Conservation (phyloP, 306 rosid genomes). For the Casuarina equisetifolia region DNA sequence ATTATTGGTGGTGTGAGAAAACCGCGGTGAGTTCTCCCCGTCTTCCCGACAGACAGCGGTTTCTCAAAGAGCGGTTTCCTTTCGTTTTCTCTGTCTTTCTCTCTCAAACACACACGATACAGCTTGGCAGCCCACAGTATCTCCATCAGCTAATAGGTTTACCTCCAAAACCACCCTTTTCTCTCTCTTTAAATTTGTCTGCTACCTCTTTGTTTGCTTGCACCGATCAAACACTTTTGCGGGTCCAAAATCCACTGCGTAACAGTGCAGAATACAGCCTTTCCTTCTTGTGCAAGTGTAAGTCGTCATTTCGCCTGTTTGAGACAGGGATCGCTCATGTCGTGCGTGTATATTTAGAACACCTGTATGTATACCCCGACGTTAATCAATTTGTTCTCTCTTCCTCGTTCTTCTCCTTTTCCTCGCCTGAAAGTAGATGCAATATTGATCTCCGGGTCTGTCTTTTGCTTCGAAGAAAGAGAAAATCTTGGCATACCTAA, state of each 20-base stretch:
- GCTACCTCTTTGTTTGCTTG: constrained; percentile 34
- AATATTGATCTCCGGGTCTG: neutral
- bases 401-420: neutral
- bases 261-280: constrained; percentile 13
- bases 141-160: constrained; percentile 22
- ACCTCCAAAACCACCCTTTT: constrained; percentile 42
- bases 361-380: too few species aligned
- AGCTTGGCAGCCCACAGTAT: constrained; percentile 79
- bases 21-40: constrained; percentile 65
- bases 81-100: constrained; percentile 13
- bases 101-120: constrained; percentile 28
- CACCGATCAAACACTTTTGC: constrained; percentile 2
- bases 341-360: neutral
- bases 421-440: neutral
- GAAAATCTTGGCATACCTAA: neutral
- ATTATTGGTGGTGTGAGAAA: constrained; percentile 43
- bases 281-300: constrained; percentile 20
- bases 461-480: neutral
- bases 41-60: constrained; percentile 64
- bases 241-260: constrained; percentile 26
- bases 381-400: too few species aligned
- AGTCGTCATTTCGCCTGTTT: constrained; percentile 26
- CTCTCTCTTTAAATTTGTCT: constrained; percentile 40
- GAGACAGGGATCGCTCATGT: constrained; percentile 21
- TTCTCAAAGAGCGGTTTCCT: constrained; percentile 34